Evolutionary conservation across 371 early-diverging fungal genomes (phyloP), one percentile per base, ranked within the genome.

Genomic region (Mucor mucedo): DNA sequence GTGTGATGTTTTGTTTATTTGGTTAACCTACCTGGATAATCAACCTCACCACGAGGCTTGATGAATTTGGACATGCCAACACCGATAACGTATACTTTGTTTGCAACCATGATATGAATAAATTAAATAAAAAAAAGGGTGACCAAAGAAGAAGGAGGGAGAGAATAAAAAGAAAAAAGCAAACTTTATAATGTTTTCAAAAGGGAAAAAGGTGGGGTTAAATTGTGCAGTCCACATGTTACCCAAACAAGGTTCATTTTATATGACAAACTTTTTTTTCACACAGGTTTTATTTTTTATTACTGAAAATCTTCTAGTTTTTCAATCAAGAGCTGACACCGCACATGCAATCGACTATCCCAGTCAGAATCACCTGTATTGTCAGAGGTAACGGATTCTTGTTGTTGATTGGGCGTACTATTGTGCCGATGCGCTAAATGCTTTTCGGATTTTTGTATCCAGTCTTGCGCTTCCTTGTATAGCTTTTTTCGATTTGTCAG

Each of bases 41-140:
- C 85, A 30, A 83, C 76, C 62, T 80, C 73, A 50, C 82, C 84
- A 69, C 84, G 82, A 58, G 85, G 82, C 60, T 86, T 85, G 59
- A 84, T 79, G 66, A 86, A 87, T 66, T 85, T 84, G 64, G 89
- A 85, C 87, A 89, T 87, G 56, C 89, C 89, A 63, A 84, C 89
- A 59, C 89, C 89, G 60, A 87, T 60, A 52, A 80, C 76, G 40
- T 75, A 80, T 3, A 77, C 78, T 66, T 77, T 77, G 11, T 66
- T 64, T 38, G 70, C 32, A 47, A 56, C 53, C 68, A 70, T 77
- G 38, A 55, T 28, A 30, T 10, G 33, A 60, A 16, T 32, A 39
- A 40, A 49, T 33, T 28, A 56, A 52, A 53, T 5, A 59, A 29
- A 29, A 29, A 29, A 38, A 58, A 8, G 35, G 9, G 42, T 21